Percentiles rank a stretch among this genome's conserved stretches.
Evolutionary conservation across 1,284 basidiomycete species (phyloP).

Genomic region (Ustilago hordei): DNA sequence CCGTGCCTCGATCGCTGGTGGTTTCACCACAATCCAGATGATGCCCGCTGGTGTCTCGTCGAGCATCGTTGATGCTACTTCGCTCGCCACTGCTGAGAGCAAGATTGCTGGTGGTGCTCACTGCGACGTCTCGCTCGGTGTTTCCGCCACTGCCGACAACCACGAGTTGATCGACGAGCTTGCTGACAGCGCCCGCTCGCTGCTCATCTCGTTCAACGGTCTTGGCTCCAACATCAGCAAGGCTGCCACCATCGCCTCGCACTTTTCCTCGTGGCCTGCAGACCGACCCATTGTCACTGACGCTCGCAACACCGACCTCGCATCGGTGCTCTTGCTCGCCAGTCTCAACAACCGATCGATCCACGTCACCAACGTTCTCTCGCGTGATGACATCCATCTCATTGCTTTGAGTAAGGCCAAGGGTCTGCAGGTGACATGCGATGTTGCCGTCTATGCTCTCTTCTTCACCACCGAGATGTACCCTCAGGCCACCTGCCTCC

Average conservation of each 20-base stretch:
- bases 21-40: constrained; percentile 65
- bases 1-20: constrained; percentile 60
- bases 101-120: constrained; percentile 62
- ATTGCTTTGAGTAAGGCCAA: constrained; percentile 96
- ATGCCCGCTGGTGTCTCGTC: constrained; percentile 49
- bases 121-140: constrained; percentile 64
- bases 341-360: constrained; percentile 89
- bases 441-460: constrained; percentile 90
- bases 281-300: constrained; percentile 95
- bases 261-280: constrained; percentile 89
- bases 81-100: constrained; percentile 58
- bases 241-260: constrained; percentile 77
- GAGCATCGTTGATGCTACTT: constrained; percentile 50
- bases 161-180: constrained; percentile 52
- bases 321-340: constrained; percentile 90
- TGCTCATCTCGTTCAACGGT: constrained; percentile 63
- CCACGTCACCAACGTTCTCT: constrained; percentile 93
- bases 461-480: constrained; percentile 84
- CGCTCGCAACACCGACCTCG: constrained; percentile 89
- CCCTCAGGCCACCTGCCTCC: constrained; percentile 76
- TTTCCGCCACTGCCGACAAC: constrained; percentile 60
- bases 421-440: constrained; percentile 93
- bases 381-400: constrained; percentile 86
- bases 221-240: constrained; percentile 56
- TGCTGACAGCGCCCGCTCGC: constrained; percentile 59